These are phyloP conservation scores for Neltuma alba DNA, from an alignment of 306 rosid genomes.

Conservation along the genomic window DNA sequence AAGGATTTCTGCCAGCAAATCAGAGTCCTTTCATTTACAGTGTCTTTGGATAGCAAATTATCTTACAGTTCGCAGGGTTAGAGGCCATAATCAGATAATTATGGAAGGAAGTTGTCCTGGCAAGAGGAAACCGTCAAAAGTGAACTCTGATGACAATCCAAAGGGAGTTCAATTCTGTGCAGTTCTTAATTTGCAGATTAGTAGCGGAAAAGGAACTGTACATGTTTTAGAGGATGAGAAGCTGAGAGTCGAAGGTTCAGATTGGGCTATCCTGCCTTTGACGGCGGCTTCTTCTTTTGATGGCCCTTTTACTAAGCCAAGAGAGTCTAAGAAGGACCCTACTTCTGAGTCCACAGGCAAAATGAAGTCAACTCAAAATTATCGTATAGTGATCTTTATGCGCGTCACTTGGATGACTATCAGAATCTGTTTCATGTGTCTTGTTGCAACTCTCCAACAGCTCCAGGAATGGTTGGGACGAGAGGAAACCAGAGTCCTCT, in stretches of 20 bases:
- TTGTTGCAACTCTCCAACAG: slow-evolving; percentile 80
- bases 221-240: slow-evolving; percentile 69
- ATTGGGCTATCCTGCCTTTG: slow-evolving; percentile 73
- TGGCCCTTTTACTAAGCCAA: slow-evolving; percentile 77
- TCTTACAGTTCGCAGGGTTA: slow-evolving; percentile 48
- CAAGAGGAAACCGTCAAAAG: slow-evolving; percentile 51
- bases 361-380: slow-evolving; percentile 51
- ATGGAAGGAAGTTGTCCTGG: slow-evolving; percentile 82
- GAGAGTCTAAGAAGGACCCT: slow-evolving; percentile 80
- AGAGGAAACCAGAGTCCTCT: slow-evolving; percentile 30
- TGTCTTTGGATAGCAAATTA: slow-evolving; percentile 78
- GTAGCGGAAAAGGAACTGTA: slow-evolving; percentile 60
- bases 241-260: slow-evolving; percentile 73
- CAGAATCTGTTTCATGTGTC: slow-evolving; percentile 81
- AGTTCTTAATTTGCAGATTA: slow-evolving; percentile 77
- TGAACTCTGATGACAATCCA: slow-evolving; percentile 47
- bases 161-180: slow-evolving; percentile 82
- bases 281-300: slow-evolving; percentile 81
- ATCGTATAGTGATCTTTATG: slow-evolving; percentile 69
- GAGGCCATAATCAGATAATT: slow-evolving; percentile 64
- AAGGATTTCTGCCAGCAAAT: slow-evolving; percentile 71
- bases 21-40: slow-evolving; percentile 71
- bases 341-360: slow-evolving; percentile 60
- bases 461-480: slow-evolving; percentile 45
- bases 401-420: slow-evolving; percentile 77